Evolutionary conservation across 192 early-diverging fungal genomes (phyloP), one percentile per base, ranked within the genome.

Genomic region (Helicostylum pulchrum): DNA sequence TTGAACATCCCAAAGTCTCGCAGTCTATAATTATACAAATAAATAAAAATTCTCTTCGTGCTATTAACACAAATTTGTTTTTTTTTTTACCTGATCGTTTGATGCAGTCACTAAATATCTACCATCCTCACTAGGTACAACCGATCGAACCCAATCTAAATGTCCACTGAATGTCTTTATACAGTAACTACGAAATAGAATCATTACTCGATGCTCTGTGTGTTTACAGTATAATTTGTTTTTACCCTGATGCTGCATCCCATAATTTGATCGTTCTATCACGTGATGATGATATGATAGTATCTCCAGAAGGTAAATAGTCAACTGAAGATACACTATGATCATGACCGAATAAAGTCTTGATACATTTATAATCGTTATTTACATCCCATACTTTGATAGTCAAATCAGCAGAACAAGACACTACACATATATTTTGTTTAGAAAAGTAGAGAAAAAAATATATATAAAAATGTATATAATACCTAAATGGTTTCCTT

Each of bases 211-310:
- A 26, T 26, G 26, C 26, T 26, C 26, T 26, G 0, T 26, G 26
- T 26, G 26, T 26, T 0, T 26, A 2, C 10, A 12, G 12, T 21
- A 42, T 46, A 17, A 9, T 36, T 36, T 23, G 12, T 9, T 19
- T 78, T 34, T 63, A 94, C 88, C 91, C 91, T 30, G 90, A 84
- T 7, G 85, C 56, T 1, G 87, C 58, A 69, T 97, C 94, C 95
- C 95, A 98, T 4, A 97, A 63, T 71, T 89, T 91, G 47, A 98
- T 84, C 0, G 94, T 92, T 70, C 87, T 89, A 69, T 98, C 95
- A 12, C 95, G 87, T 10, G 89, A 92, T 1, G 91, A 91, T n/a
- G 93, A 94, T 5, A 90, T 87, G 11, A 98, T 73, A 53, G 83
- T 83, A 70, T 94, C 91, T 4, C 88, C 81, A 23, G 85, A 86